Percentiles rank a stretch among this genome's conserved stretches.
Conservation (phyloP, 1,284 basidiomycete species). For the Ustilago esculenta region DNA sequence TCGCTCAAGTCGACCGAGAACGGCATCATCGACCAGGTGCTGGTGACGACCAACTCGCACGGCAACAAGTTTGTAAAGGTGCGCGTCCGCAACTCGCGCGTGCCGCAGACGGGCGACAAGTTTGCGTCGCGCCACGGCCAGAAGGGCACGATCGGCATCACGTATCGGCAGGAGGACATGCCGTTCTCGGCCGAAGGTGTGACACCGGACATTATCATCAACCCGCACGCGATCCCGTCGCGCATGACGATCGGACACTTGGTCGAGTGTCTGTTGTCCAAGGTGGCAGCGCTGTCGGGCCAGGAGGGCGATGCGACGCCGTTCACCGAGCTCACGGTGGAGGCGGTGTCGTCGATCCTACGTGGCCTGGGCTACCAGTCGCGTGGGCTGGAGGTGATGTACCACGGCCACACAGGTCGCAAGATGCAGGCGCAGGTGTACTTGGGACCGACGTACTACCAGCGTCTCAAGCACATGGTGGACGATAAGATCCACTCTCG, state of each 20-base stretch:
- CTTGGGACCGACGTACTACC: conserved; percentile 98
- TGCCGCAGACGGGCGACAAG: conserved; percentile 98
- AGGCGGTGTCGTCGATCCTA: conserved; percentile 71
- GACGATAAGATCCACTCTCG: conserved; percentile 99
- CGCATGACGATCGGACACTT: conserved; percentile 99
- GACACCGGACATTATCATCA: conserved; percentile 96
- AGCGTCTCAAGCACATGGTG: conserved; percentile 99
- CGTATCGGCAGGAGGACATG: conserved; percentile 99
- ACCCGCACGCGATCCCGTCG: conserved; percentile 98
- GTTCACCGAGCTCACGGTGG: conserved; percentile 97
- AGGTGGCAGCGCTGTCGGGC: conserved; percentile 94
- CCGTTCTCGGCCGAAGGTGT: conserved; percentile 97
- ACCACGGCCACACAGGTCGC: conserved; percentile 95
- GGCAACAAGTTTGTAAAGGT: conserved; percentile 99
- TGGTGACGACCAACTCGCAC: conserved; percentile 94
- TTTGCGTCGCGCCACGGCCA: conserved; percentile 99
- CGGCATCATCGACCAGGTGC: conserved; percentile 95
- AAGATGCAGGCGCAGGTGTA: conserved; percentile 98
- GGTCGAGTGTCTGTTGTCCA: conserved; percentile 96
- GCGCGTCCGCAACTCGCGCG: conserved; percentile 90
- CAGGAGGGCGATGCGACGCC: conserved; percentile 98
- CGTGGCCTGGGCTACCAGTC: conserved; percentile 73
- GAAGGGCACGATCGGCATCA: conserved; percentile 99
- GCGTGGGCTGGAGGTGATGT: conserved; percentile 95
- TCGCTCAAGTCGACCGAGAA: conserved; percentile 97